Evolutionary conservation across 345 rosid species (phyloP).

Genomic region (Gynandropsis gynandra): DNA sequence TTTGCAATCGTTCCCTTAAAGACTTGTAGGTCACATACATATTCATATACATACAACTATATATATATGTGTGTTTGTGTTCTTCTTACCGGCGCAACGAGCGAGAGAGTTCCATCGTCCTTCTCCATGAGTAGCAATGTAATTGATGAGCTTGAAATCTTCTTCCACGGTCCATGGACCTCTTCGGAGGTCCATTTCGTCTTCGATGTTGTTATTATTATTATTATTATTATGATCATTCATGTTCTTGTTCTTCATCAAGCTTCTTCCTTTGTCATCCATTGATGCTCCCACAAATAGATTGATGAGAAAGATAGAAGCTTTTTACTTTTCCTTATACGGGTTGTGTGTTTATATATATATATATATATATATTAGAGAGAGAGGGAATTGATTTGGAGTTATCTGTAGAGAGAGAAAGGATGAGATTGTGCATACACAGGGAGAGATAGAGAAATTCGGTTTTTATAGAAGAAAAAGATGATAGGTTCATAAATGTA

Average conservation of each 20-base stretch:
- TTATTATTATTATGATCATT: no score
- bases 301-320: constrained; percentile 24
- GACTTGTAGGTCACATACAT: no score
- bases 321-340: constrained; percentile 13
- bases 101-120: constrained; percentile 96
- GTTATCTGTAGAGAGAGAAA: constrained; percentile 22
- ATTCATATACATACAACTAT: constrained; percentile 13
- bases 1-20: constrained; percentile 18
- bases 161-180: constrained; percentile 97
- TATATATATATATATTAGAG: no score
- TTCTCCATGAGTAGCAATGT: constrained; percentile 74
- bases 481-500: constrained; percentile 24
- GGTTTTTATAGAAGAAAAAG: constrained; percentile 38
- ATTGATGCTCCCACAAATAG: constrained; percentile 31
- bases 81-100: constrained; percentile 60
- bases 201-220: constrained; percentile 36
- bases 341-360: no score
- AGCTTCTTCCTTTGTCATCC: constrained; percentile 40
- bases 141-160: constrained; percentile 73
- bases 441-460: constrained; percentile 27
- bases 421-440: constrained; percentile 26
- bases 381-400: constrained; percentile 13
- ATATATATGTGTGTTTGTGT: constrained; percentile 3
- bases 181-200: constrained; percentile 52
- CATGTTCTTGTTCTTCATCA: no score